phyloP scores from a whole-genome alignment of 1,139 yeast species.

The Yamadazyma atlantica region DNA sequence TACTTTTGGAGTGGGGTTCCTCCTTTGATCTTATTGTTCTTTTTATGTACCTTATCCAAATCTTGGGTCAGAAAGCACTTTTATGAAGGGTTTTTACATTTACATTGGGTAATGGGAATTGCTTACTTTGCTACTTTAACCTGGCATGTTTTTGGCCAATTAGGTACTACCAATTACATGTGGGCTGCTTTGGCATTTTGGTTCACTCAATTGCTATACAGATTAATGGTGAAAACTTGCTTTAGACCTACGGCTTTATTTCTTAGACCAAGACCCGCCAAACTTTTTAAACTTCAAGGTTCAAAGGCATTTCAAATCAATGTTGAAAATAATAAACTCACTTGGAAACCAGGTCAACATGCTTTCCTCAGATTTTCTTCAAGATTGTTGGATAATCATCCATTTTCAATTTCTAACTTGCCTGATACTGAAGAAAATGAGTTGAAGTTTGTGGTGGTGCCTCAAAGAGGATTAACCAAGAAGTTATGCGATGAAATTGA shows the following conservation, averaged over 20 bases:
- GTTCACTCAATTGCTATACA: slow-evolving; percentile 51
- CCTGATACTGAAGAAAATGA: slow-evolving; percentile 27
- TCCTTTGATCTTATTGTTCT: slow-evolving; percentile 46
- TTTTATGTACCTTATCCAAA: slow-evolving; percentile 49
- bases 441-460: slow-evolving; percentile 50
- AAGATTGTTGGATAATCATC: slow-evolving; percentile 56
- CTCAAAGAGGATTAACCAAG: slow-evolving; percentile 53
- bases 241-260: slow-evolving; percentile 44
- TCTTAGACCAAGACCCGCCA: slow-evolving; percentile 47
- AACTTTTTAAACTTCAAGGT: slow-evolving; percentile 27
- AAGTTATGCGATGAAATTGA: slow-evolving; percentile 28
- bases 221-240: slow-evolving; percentile 52
- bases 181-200: slow-evolving; percentile 60
- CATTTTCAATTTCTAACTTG: slow-evolving; percentile 55
- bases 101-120: slow-evolving; percentile 60
- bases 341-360: slow-evolving; percentile 66
- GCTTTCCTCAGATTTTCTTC: slow-evolving; percentile 49
- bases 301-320: slow-evolving; percentile 41
- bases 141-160: slow-evolving; percentile 45
- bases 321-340: slow-evolving; percentile 38
- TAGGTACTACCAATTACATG: slow-evolving; percentile 48
- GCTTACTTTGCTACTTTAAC: slow-evolving; percentile 53
- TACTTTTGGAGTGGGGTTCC: slow-evolving; percentile 34
- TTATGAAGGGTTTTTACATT: slow-evolving; percentile 55
- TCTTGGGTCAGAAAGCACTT: slow-evolving; percentile 39